Evolutionary conservation across 257 asterid species (phyloP).

Genomic region (Solanum etuberosum): DNA sequence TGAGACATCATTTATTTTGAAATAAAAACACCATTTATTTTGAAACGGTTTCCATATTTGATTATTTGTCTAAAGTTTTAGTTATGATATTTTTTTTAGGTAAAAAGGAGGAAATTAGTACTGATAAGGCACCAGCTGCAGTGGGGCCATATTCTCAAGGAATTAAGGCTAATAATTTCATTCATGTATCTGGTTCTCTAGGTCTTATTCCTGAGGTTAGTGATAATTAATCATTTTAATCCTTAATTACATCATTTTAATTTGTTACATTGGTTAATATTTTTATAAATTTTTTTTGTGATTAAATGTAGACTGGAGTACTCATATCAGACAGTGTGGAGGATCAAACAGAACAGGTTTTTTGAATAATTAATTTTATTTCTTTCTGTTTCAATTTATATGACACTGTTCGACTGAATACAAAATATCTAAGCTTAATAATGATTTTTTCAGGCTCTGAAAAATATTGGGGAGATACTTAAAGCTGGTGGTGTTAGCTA

Average conservation of each 20-base stretch:
- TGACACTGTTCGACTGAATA: rapidly evolving
- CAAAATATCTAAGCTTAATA: neutral
- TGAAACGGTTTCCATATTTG: neutral
- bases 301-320: conserved; percentile 57
- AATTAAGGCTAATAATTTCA: conserved; percentile 43
- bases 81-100: neutral
- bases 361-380: neutral
- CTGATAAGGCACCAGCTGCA: conserved; percentile 61
- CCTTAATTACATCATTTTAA: neutral
- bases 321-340: conserved; percentile 72
- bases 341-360: conserved; percentile 95
- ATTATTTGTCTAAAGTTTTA: neutral
- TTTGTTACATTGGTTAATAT: neutral
- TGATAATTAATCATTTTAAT: neutral
- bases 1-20: neutral
- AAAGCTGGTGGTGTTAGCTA: conserved; percentile 88
- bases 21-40: too few species aligned
- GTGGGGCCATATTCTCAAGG: conserved; percentile 69
- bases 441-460: conserved; percentile 42
- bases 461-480: conserved; percentile 93
- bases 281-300: neutral
- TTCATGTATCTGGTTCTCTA: conserved; percentile 41
- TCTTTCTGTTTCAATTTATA: rapidly evolving
- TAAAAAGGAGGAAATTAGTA: conserved; percentile 37
- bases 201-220: conserved; percentile 54